These are phyloP conservation scores for Cryptosporidium felis DNA, from an alignment of 169 alveolate species.

Conservation along the genomic window DNA sequence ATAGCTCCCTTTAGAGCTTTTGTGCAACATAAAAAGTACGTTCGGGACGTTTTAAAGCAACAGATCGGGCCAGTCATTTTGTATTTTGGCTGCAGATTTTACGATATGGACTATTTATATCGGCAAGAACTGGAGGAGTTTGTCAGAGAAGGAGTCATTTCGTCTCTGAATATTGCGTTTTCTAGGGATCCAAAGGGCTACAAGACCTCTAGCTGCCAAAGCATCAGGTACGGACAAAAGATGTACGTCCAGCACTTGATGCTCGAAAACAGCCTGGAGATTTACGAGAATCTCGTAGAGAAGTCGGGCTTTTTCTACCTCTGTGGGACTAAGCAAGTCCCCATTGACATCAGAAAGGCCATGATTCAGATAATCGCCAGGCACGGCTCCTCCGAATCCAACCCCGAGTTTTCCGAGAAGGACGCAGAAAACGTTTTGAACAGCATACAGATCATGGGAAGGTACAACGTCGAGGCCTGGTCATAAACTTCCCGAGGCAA, in stretches of 20 bases:
- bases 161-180: constrained; percentile 77
- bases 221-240: constrained; percentile 71
- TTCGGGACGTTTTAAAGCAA: constrained; percentile 52
- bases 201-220: not conserved
- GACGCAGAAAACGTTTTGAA: constrained; percentile 56
- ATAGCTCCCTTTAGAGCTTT: constrained; percentile 80
- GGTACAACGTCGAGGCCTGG: constrained; percentile 75
- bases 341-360: constrained; percentile 72
- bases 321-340: constrained; percentile 73
- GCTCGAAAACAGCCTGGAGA: constrained; percentile 36
- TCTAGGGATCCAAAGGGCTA: constrained; percentile 77
- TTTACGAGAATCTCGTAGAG: constrained; percentile 52
- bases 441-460: constrained; percentile 56
- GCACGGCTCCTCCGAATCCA: not conserved
- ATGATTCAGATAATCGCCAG: constrained; percentile 36
- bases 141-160: constrained; percentile 73
- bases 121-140: constrained; percentile 76
- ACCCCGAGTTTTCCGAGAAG: constrained; percentile 29
- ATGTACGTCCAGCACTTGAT: constrained; percentile 78
- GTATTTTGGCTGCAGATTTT: constrained; percentile 78
- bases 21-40: constrained; percentile 73
- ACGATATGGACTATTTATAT: constrained; percentile 75
- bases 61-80: constrained; percentile 75
- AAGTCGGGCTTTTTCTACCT: constrained; percentile 73
- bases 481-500: too few relatives aligned